Evolutionary conservation across 1,284 basidiomycete species (phyloP).

Genomic region (Inonotus hispidus): DNA sequence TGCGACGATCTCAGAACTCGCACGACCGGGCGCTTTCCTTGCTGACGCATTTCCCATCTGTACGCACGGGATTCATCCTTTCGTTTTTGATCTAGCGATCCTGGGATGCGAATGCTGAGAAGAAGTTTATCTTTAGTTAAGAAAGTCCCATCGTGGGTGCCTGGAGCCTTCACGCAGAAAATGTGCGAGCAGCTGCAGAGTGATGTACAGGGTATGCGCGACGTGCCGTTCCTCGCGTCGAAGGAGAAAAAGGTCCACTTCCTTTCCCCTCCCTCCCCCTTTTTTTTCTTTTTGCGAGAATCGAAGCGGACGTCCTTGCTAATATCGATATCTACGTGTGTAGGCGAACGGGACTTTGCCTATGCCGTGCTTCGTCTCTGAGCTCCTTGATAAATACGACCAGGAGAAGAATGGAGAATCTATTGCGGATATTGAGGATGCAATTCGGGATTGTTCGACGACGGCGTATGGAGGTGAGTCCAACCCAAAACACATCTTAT

Average conservation of each 20-base stretch:
- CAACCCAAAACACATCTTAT: background rate
- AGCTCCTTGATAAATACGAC: background rate
- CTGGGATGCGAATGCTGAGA: background rate
- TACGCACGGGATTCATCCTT: background rate
- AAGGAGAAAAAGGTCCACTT: constrained; percentile 6
- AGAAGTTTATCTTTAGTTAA: constrained; percentile 1
- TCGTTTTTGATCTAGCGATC: background rate
- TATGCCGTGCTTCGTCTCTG: constrained; percentile 3
- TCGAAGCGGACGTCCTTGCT: too few relatives aligned
- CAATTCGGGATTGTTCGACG: background rate
- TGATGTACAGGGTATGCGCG: constrained; percentile 1
- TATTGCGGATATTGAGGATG: background rate
- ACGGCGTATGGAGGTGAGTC: background rate
- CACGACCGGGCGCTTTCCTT: background rate
- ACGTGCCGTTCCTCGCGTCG: background rate
- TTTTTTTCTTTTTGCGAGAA: too few relatives aligned
- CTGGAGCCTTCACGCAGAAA: constrained; percentile 14
- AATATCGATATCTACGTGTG: too few relatives aligned
- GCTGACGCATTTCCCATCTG: constrained; percentile 13
- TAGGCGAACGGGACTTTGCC: background rate
- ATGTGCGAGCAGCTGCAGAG: constrained; percentile 1
- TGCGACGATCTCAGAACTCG: background rate
- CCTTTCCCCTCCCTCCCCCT: too few relatives aligned
- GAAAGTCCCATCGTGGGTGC: constrained; percentile 19
- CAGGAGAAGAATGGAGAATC: background rate